Evolutionary conservation across 768 basidiomycete species (phyloP), one percentile per base, ranked within the genome.

Genomic region (Grammothele lineata): DNA sequence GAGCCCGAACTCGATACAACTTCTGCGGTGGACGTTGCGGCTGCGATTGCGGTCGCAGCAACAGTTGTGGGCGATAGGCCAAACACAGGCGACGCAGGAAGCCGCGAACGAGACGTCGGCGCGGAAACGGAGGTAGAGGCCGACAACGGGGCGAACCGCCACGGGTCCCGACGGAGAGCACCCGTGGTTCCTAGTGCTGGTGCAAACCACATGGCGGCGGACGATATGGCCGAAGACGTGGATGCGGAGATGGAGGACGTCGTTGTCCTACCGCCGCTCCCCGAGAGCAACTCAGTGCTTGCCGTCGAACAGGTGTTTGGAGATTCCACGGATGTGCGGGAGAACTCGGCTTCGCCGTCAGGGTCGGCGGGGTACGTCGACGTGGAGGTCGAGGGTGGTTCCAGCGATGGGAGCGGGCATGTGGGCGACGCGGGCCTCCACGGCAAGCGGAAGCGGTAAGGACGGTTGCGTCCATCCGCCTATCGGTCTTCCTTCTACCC

Each of bases 51-150:
- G 2, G n/a, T 36, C n/a, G 35, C 35, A 14, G 36, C 42, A 4
- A 56, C 55, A 21, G 50, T 52, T 9, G 47, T 50, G 1, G 49
- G 57, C 27, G 58, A 62, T 39, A 53, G 61, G 11, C 53, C 46
- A 14, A 57, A 59, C 40, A 54, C 53, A 5, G 56, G 53, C 23
- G 56, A 57, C 32, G 47, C 43, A 19, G 46, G 53, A 30, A 51
- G 49, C 30, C 42, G 56, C 17, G 56, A 57, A 32, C 49, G 53
- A 17, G 57, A 57, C 43, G 55, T 60, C 1, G 62, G 62, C 33
- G 61, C 62, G 18, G 64, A 65, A 52, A 65, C 64, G 21, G 64
- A 65, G 52, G 62, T 65, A 15, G 64, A 65, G 47, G 37, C 34
- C 9, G 63, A 65, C 46, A 54, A 51, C 19, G 55, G 56, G 24